These are phyloP conservation scores for Aspergillus eucalypticola DNA, from an alignment of 2,329 filamentous ascomycete genomes.

Conservation along the genomic window DNA sequence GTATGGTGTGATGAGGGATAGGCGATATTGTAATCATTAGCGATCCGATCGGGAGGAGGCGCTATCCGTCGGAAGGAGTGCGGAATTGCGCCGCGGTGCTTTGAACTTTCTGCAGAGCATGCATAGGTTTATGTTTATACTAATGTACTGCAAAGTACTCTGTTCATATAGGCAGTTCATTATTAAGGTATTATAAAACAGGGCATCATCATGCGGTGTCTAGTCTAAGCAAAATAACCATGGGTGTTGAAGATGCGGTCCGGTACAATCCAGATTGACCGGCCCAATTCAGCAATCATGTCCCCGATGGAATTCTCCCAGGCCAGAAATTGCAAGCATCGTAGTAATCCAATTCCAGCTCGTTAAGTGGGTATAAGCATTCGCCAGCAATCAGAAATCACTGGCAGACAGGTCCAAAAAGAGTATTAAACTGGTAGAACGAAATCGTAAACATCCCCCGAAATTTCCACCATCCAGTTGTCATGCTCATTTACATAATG, in stretches of 20 bases:
- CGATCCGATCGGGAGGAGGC: slow-evolving; percentile 6
- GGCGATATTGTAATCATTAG: slow-evolving; percentile 1
- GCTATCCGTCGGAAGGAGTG: slow-evolving; percentile 2
- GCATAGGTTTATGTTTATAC: too few relatives aligned
- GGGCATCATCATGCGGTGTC: background rate
- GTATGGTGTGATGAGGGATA: background rate
- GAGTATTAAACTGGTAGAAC: slow-evolving; percentile 7
- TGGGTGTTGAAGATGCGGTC: background rate
- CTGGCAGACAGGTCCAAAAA: background rate
- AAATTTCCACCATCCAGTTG: slow-evolving; percentile 8
- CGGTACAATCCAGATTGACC: background rate
- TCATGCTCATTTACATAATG: slow-evolving; percentile 39
- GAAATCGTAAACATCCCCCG: background rate
- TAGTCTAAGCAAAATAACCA: background rate
- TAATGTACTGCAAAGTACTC: too few relatives aligned
- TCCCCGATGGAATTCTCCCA: background rate
- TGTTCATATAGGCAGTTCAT: background rate
- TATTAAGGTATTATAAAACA: background rate
- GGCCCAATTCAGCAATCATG: background rate
- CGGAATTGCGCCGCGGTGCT: slow-evolving; percentile 1
- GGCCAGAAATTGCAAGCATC: background rate
- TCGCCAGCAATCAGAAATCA: background rate
- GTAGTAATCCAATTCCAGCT: background rate
- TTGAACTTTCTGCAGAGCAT: too few relatives aligned
- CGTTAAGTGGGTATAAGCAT: slow-evolving; percentile 3